Conservation (phyloP, 805 yeast species). For the Teunomyces atbi region DNA sequence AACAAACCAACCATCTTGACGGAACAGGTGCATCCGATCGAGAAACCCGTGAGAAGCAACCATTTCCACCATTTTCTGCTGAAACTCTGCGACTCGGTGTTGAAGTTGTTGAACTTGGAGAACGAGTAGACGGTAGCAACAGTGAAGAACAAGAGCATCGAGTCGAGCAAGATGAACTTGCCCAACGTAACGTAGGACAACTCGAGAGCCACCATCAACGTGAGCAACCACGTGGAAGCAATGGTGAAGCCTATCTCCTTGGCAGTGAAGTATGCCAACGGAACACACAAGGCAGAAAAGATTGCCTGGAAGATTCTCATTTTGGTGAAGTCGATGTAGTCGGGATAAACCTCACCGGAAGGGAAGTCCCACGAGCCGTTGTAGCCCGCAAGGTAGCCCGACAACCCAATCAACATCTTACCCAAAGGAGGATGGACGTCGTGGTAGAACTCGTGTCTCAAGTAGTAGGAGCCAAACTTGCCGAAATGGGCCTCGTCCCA, state of each 20-base stretch:
- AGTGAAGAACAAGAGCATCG: slow-evolving; percentile 87
- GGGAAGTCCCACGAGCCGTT: slow-evolving; percentile 89
- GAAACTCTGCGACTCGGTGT: slow-evolving; percentile 48
- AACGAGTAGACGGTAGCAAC: slow-evolving; percentile 76
- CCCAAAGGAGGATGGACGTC: slow-evolving; percentile 99
- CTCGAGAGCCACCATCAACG: slow-evolving; percentile 80
- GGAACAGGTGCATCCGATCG: slow-evolving; percentile 86
- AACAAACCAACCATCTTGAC: slow-evolving; percentile 97
- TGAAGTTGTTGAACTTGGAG: slow-evolving; percentile 65
- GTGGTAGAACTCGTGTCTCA: slow-evolving; percentile 84
- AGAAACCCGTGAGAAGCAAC: slow-evolving; percentile 78
- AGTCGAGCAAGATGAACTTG: slow-evolving; percentile 86
- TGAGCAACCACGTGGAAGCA: slow-evolving; percentile 72
- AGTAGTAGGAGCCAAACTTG: slow-evolving; percentile 89
- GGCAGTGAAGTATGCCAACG: slow-evolving; percentile 81
- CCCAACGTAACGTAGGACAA: slow-evolving; percentile 81
- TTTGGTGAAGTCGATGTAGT: slow-evolving; percentile 68
- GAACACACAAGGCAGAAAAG: slow-evolving; percentile 81
- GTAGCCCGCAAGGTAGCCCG: slow-evolving; percentile 83
- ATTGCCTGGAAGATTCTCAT: slow-evolving; percentile 89
- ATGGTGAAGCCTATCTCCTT: slow-evolving; percentile 70
- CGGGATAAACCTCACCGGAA: slow-evolving; percentile 76
- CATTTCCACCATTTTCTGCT: slow-evolving; percentile 90
- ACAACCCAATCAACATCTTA: slow-evolving; percentile 84
- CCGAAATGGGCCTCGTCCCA: slow-evolving; percentile 99